Base-by-base conservation (phyloP, 495 filamentous ascomycete species). In the Aspergillus taichungensis region DNA sequence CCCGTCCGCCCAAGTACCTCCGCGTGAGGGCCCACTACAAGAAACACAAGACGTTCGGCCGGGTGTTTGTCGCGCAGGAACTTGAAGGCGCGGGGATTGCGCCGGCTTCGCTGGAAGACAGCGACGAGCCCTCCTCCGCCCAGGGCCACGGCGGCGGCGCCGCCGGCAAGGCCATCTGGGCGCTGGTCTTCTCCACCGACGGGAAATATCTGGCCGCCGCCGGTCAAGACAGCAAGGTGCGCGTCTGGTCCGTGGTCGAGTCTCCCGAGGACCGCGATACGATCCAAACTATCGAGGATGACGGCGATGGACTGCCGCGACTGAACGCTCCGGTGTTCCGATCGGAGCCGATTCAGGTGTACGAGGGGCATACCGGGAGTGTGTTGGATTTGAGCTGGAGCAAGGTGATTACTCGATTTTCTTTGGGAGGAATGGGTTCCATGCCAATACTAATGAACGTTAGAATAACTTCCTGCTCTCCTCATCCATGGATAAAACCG, bases 401-500 rank as follows among this genome's bases (percentile, higher is more conserved):
- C 69, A 99, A 98, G 69, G 80, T 83, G n/a, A 73, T 47, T 64
- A 11, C 13, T 3, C 8, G 9, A 29, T 27, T 33, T 18, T 35
- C 18, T 11, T 7, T 2, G 9, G 11, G n/a, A n/a, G n/a, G n/a
- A n/a, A n/a, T n/a, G n/a, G n/a, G n/a, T n/a, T n/a, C n/a, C n/a
- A n/a, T n/a, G 9, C 27, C 28, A 2, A 12, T 11, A n/a, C 13
- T 50, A 14, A 49, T 30, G 11, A 32, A 65, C 43, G 6, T 11
- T 50, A 84, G 76, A 99, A 99, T 57, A 95, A 94, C 53, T 99
- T 99, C 52, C 70, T 99, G 41, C 76, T 99, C 28, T 95, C 91
- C 27, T 95, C 90, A 0, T 95, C 89, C 0, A 97, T 95, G 88
- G 92, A 99, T 62, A 96, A 95, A 66, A 97, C 92, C 3, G 94